A percentile compares a stretch with the other conserved stretches of the same genome.
These are phyloP conservation scores for Tetracladium setigerum DNA, from an alignment of 495 filamentous ascomycete species.

Conservation along the genomic window DNA sequence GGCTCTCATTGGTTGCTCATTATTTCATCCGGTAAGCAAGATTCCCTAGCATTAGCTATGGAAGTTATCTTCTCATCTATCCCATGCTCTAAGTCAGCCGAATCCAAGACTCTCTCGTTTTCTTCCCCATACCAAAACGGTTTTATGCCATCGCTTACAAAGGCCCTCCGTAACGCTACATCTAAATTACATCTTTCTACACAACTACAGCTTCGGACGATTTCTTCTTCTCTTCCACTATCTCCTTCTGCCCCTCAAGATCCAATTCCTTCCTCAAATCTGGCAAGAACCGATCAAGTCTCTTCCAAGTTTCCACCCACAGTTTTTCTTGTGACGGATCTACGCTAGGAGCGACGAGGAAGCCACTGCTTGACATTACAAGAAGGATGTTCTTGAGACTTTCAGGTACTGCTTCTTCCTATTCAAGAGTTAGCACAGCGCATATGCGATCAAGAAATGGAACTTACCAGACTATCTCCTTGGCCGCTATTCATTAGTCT, in stretches of 20 bases:
- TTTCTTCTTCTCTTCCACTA: slow-evolving; percentile 4
- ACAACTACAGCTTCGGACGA: neutral
- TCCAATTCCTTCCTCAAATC: slow-evolving; percentile 50
- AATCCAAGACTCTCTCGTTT: too few species aligned
- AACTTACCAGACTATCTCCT: slow-evolving; percentile 75
- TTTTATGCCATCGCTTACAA: too few species aligned
- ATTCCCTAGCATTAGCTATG: too few species aligned
- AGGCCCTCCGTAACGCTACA: too few species aligned
- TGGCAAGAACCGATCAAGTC: slow-evolving; percentile 85
- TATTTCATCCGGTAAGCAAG: too few species aligned
- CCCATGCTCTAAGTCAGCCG: too few species aligned
- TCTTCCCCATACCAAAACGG: too few species aligned
- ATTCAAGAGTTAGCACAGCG: slow-evolving; percentile 15
- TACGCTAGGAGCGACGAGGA: slow-evolving; percentile 65
- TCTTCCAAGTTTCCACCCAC: slow-evolving; percentile 79
- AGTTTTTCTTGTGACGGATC: slow-evolving; percentile 50
- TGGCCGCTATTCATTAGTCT: slow-evolving; percentile 95
- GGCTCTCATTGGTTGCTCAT: too few species aligned
- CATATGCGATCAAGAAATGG: neutral
- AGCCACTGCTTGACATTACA: slow-evolving; percentile 88
- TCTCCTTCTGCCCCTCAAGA: slow-evolving; percentile 27
- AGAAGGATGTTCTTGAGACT: slow-evolving; percentile 93
- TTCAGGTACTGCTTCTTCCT: slow-evolving; percentile 95
- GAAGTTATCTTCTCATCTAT: too few species aligned
- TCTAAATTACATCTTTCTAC: neutral